Evolutionary conservation across 1,284 basidiomycete genomes (phyloP), one percentile per base, ranked within the genome.

Genomic region (Xerocomus amazonicus): DNA sequence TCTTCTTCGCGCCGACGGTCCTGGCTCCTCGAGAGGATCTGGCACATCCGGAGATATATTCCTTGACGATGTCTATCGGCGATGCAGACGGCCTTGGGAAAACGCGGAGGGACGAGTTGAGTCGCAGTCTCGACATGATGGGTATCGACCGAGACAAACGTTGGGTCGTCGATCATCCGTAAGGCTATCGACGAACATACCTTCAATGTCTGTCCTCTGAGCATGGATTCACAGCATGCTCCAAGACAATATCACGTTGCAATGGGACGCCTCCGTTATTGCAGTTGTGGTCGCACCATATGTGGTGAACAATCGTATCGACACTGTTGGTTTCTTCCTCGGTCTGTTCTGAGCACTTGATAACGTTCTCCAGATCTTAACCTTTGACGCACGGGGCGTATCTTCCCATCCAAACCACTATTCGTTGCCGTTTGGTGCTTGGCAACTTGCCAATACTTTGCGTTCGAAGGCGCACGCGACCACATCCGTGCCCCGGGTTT

Each of bases 321-420:
- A 79, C 38, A 79, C 79, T 0, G 90, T 91, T 54, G 50, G 83
- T 50, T 23, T 31, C n/a, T 41, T 29, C 33, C 17, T 48, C 28
- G 31, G 46, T 13, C 39, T 45, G n/a, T 28, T 26, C 32, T 35
- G 17, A 29, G 43, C 31, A 44, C 43, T 46, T 43, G 23, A 47
- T 36, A 16, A 23, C 33, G 38, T 36, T 45, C 33, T 47, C 6
- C 61, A 96, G 90, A 83, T 99, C 48, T 72, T 99, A 50, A 97
- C 96, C 0, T 99, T 99, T 61, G 96, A 99, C 70, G 56, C 69
- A 0, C 57, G 66, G 4, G 96, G 97, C 1, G 75, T 99, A 5
- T 94, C 93, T 8, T 76, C 74, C 0, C 96, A 99, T 63, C 87
- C 90, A 1, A 99, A 99, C 67, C 96, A 99, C 69, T 77, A 77